These are phyloP conservation scores for Dothistroma septosporum DNA, from an alignment of 2,329 filamentous ascomycete genomes.

Conservation along the genomic window DNA sequence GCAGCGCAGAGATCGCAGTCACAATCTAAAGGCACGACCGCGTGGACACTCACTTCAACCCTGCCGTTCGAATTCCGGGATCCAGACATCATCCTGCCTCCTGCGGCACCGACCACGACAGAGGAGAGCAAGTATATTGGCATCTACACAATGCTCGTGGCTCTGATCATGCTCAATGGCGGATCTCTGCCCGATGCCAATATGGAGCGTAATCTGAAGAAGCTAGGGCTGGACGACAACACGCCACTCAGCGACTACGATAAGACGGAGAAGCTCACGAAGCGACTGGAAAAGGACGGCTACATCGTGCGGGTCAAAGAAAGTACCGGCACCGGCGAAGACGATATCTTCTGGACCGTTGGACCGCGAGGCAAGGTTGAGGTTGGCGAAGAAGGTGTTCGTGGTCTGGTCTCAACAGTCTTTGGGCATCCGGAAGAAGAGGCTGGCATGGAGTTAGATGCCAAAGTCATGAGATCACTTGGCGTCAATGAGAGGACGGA, in stretches of 20 bases:
- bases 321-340: constrained; percentile 60
- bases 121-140: constrained; percentile 76
- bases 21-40: constrained; percentile 40
- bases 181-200: constrained; percentile 72
- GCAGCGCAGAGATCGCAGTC: constrained; percentile 55
- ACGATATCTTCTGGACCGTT: constrained; percentile 74
- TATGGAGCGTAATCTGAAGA: constrained; percentile 67
- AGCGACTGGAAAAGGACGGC: constrained; percentile 72
- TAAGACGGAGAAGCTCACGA: constrained; percentile 70
- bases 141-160: constrained; percentile 74
- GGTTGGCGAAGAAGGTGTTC: constrained; percentile 71
- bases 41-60: constrained; percentile 72
- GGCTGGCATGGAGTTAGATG: constrained; percentile 33
- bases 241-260: constrained; percentile 55
- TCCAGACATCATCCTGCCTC: constrained; percentile 63
- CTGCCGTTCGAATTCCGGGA: constrained; percentile 64
- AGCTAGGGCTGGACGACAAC: constrained; percentile 70
- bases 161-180: constrained; percentile 69
- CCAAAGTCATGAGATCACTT: constrained; percentile 33
- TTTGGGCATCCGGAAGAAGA: constrained; percentile 41
- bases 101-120: constrained; percentile 59
- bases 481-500: constrained; percentile 22
- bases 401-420: constrained; percentile 60
- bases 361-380: constrained; percentile 83
- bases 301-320: constrained; percentile 77